Conservation (phyloP, 2,329 filamentous ascomycete species). For the Hymenoscyphus occultus region DNA sequence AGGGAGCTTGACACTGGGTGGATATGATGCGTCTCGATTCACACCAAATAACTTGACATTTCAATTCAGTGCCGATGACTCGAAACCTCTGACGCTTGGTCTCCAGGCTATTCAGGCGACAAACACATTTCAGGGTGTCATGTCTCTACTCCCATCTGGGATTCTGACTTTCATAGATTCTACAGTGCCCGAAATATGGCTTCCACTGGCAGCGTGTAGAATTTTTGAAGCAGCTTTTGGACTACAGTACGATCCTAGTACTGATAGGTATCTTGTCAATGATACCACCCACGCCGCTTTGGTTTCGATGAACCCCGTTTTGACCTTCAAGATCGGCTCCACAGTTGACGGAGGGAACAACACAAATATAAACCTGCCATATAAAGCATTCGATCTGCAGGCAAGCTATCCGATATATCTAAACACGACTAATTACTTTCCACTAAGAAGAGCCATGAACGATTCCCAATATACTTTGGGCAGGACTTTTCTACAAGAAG, state of each 20-base stretch:
- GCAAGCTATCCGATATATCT: constrained; percentile 8
- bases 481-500: constrained; percentile 9
- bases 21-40: constrained; percentile 36
- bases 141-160: constrained; percentile 18
- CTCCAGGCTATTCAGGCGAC: constrained; percentile 37
- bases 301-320: constrained; percentile 1
- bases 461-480: constrained; percentile 9
- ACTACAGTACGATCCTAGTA: constrained; percentile 4
- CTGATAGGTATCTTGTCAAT: constrained; percentile 10
- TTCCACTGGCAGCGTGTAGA: constrained; percentile 36
- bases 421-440: constrained; percentile 13
- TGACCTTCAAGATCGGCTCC: constrained; percentile 12
- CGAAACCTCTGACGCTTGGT: constrained; percentile 36
- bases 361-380: constrained; percentile 9
- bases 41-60: not conserved
- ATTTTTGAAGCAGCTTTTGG: constrained; percentile 37
- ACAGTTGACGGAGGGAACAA: not conserved
- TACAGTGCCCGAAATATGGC: constrained; percentile 36
- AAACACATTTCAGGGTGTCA: constrained; percentile 17
- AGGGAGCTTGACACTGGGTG: constrained; percentile 40
- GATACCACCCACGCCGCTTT: constrained; percentile 5
- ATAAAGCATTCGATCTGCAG: constrained; percentile 13
- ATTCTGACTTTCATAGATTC: constrained; percentile 36
- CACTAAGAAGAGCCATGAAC: constrained; percentile 8
- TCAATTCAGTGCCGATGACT: not conserved